Percentiles rank a stretch among this genome's conserved stretches.
Evolutionary conservation across 2,329 filamentous ascomycete genomes (phyloP).

Genomic region (Venturia effusa): DNA sequence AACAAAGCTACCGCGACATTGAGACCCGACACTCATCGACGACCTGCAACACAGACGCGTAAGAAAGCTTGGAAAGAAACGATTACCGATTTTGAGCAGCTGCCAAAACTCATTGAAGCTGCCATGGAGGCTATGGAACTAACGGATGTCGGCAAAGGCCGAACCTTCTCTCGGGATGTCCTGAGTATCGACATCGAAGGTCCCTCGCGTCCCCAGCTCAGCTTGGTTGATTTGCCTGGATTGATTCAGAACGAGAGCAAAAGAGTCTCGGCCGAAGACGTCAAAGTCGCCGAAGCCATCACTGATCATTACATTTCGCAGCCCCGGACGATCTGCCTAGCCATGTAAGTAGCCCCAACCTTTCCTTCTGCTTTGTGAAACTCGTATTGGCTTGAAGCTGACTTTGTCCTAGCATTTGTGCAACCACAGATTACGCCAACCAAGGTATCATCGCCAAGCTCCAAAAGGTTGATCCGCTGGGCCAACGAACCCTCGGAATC

Average conservation of each 20-base stretch:
- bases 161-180: slow-evolving; percentile 31
- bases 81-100: not conserved
- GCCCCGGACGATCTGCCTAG: slow-evolving; percentile 35
- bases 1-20: too few relatives aligned
- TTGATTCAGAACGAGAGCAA: slow-evolving; percentile 40
- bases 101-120: slow-evolving; percentile 26
- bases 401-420: slow-evolving; percentile 21
- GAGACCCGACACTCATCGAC: too few relatives aligned
- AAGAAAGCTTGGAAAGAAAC: too few relatives aligned
- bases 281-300: slow-evolving; percentile 35
- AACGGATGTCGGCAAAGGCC: slow-evolving; percentile 13
- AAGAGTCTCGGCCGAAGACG: slow-evolving; percentile 34
- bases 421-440: slow-evolving; percentile 38
- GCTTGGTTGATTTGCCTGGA: slow-evolving; percentile 51
- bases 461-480: slow-evolving; percentile 33
- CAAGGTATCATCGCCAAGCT: slow-evolving; percentile 44
- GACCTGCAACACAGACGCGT: too few relatives aligned
- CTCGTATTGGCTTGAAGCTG: slow-evolving; percentile 17
- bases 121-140: slow-evolving; percentile 17
- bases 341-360: slow-evolving; percentile 19
- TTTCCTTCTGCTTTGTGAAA: slow-evolving; percentile 24
- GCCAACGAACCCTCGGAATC: slow-evolving; percentile 42
- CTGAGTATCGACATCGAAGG: slow-evolving; percentile 49
- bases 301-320: slow-evolving; percentile 32
- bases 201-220: slow-evolving; percentile 48